phyloP scores from a whole-genome alignment of 169 alveolate genomes.

The Condylostoma magnum region DNA sequence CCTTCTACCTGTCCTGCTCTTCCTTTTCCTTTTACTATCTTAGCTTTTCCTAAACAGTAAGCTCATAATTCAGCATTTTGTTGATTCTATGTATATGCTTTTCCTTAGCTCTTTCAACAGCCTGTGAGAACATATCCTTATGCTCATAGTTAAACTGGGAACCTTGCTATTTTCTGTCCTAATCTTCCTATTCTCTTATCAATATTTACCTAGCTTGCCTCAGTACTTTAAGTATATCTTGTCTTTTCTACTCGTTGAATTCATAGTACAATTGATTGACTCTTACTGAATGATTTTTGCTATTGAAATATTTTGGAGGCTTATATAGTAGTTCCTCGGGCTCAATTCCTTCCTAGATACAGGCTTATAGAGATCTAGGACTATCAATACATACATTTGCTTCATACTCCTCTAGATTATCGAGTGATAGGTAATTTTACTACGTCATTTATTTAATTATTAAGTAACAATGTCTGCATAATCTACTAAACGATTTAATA shows the following conservation, averaged over 20 bases:
- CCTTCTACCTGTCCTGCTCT: not conserved
- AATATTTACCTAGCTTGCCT: not conserved
- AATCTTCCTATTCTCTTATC: not conserved
- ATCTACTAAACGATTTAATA: no score
- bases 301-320: constrained; percentile 32
- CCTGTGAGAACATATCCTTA: not conserved
- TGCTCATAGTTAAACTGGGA: not conserved
- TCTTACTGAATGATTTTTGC: not conserved
- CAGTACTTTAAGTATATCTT: not conserved
- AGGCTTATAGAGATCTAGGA: constrained; percentile 65
- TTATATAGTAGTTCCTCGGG: constrained; percentile 43
- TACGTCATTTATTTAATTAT: no score
- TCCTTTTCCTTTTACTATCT: not conserved
- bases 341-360: constrained; percentile 59
- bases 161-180: not conserved
- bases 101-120: not conserved
- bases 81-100: not conserved
- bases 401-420: not conserved
- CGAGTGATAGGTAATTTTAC: no score
- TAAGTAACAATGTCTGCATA: no score
- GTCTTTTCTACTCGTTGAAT: constrained; percentile 3
- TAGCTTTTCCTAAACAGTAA: not conserved
- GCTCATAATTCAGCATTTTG: not conserved
- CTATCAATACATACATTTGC: constrained; percentile 10
- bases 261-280: not conserved